Percentiles rank a stretch among this genome's conserved stretches.
These are phyloP conservation scores for Colletotrichum musicola DNA, from an alignment of 2,329 filamentous ascomycete species.

Conservation along the genomic window DNA sequence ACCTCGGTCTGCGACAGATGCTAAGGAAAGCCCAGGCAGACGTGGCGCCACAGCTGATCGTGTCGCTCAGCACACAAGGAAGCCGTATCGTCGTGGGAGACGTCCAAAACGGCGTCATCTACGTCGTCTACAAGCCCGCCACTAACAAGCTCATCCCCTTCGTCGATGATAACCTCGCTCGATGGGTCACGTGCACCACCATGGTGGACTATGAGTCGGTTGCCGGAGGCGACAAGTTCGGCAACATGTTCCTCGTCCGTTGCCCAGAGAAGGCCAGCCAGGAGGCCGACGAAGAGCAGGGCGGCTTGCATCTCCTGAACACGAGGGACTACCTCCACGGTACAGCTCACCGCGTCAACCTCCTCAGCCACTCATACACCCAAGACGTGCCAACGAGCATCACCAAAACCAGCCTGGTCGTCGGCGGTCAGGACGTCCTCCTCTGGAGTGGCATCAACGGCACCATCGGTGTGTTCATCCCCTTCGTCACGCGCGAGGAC, in stretches of 20 bases:
- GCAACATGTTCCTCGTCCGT: constrained; percentile 93
- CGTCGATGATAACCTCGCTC: constrained; percentile 86
- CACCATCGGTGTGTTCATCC: constrained; percentile 92
- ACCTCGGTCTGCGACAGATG: constrained; percentile 92
- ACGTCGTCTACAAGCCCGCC: constrained; percentile 91
- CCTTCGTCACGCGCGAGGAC: constrained; percentile 91
- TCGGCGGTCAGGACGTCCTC: constrained; percentile 90
- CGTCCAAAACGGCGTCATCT: constrained; percentile 91
- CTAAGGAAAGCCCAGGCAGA: constrained; percentile 91
- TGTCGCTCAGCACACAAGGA: constrained; percentile 89
- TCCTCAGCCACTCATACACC: constrained; percentile 90
- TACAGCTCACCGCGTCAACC: constrained; percentile 83
- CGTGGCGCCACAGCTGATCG: constrained; percentile 84
- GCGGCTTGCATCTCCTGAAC: constrained; percentile 90
- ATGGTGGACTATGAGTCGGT: constrained; percentile 99
- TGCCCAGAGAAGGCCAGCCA: constrained; percentile 88
- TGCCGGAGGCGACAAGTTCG: constrained; percentile 96
- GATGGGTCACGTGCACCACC: constrained; percentile 90
- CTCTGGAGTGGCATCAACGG: constrained; percentile 96
- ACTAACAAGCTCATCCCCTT: constrained; percentile 95
- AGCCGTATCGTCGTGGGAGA: constrained; percentile 93
- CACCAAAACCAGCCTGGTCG: constrained; percentile 88
- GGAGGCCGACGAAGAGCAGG: constrained; percentile 91
- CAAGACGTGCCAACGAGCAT: constrained; percentile 95
- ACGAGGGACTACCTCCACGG: constrained; percentile 92